These are phyloP conservation scores for Immersiporthe knoxdaviesiana DNA, from an alignment of 2,329 filamentous ascomycete species.

Conservation along the genomic window DNA sequence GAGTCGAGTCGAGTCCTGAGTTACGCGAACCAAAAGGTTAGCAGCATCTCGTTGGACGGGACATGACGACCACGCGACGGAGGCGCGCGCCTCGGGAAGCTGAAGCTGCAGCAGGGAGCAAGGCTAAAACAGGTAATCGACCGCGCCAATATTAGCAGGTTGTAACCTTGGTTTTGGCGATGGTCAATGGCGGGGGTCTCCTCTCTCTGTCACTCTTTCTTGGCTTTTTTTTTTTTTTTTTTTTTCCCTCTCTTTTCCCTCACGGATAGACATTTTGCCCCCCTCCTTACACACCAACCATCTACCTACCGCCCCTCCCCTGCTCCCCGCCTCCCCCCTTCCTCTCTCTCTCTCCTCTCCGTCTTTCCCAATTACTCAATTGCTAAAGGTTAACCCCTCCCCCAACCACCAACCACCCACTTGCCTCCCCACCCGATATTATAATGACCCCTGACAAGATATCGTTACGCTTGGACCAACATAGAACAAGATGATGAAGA, in stretches of 20 bases:
- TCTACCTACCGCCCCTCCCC: background rate
- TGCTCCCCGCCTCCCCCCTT: background rate
- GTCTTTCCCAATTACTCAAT: background rate
- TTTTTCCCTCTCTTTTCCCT: background rate
- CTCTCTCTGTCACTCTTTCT: background rate
- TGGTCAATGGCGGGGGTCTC: background rate
- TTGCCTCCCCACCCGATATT: background rate
- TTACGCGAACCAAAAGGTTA: background rate
- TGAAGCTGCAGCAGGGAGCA: background rate
- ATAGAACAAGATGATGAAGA: background rate
- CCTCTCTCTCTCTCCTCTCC: background rate
- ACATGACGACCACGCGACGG: background rate
- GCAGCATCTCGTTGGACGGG: background rate
- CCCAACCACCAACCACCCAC: slow-evolving; percentile 5
- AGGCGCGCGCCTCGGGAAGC: background rate
- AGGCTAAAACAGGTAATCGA: background rate
- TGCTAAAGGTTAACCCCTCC: background rate
- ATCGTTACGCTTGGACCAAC: slow-evolving; percentile 3
- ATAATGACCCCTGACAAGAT: background rate
- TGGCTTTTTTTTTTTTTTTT: background rate
- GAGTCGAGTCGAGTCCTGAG: background rate
- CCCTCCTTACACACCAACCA: background rate
- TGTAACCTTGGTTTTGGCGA: background rate
- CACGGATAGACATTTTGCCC: background rate
- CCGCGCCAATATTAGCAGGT: background rate